Evolutionary conservation across 805 yeast species (phyloP), one percentile per base, ranked within the genome.

Genomic region (Cyberlindnera japonica): DNA sequence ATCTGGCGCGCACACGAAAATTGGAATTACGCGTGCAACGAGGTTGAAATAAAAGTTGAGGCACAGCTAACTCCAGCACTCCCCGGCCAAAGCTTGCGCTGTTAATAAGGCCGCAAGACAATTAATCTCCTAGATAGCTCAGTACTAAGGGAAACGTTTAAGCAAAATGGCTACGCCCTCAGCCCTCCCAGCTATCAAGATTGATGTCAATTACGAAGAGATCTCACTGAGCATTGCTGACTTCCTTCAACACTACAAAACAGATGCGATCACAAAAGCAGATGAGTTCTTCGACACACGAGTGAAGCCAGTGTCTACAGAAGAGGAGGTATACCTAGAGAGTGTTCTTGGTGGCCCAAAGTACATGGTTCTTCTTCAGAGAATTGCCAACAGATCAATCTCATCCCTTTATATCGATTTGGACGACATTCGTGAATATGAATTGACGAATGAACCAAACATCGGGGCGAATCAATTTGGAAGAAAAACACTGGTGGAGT

Each of bases 361-460:
- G 61, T 93, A 93, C 64, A 67, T 83, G 79, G 68, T 67, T 23
- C 50, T 83, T 6, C 67, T 93, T 33, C 96, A 88, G 57, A 68
- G 78, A 50, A 74, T 93, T 23, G 89, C 97, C 44, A 88, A 95
- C 61, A 77, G 99, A 55, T 89, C 90, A 50, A 47, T 70, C 21
- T 69, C 83, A 23, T 77, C 88, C 1, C 55, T 93, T 16, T 69
- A 68, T 40, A 72, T 93, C 34, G 96, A 88, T 45, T 70, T 93
- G 37, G 95, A 93, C 60, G 99, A 93, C 62, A 65, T 93, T 43
- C 76, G 77, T 50, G 68, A 70, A 30, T 93, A 74, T 61, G 93
- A 86, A 55, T 73, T 72, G 62, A 62, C 48, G 58, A 69, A 44
- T 33, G 59, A 63, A 15, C 54, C 55, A 7, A 44, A 47, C 32